These are phyloP conservation scores for Tylopilus felleus DNA, from an alignment of 768 basidiomycete species.

Conservation along the genomic window DNA sequence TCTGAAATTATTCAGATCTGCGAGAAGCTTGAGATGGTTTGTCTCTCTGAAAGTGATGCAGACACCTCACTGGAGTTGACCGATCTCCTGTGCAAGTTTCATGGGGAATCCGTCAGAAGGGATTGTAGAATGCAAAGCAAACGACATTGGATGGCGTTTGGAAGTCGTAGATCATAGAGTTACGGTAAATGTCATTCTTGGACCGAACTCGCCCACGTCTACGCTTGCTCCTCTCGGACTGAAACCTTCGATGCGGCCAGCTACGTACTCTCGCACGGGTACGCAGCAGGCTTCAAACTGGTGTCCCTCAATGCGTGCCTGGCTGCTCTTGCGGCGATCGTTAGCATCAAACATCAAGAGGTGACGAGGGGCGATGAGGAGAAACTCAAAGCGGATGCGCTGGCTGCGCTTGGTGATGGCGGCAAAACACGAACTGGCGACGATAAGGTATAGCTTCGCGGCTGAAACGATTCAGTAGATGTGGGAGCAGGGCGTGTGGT, in stretches of 20 bases:
- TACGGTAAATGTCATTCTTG: no score
- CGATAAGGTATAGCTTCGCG: constrained; percentile 4
- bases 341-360: constrained; percentile 59
- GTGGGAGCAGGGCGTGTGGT: no score
- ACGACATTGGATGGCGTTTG: no score
- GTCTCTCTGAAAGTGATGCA: no score
- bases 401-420: neutral
- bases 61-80: no score
- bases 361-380: constrained; percentile 57
- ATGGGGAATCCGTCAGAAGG: no score
- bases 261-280: constrained; percentile 48
- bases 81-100: no score
- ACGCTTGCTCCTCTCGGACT: constrained; percentile 36
- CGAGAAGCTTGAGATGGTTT: no score
- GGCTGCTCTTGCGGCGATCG: constrained; percentile 50
- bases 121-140: no score
- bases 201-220: no score
- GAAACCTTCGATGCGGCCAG: constrained; percentile 33
- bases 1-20: no score
- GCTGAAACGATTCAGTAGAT: neutral
- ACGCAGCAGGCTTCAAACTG: constrained; percentile 54
- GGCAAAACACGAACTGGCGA: neutral
- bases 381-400: constrained; percentile 42
- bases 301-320: constrained; percentile 61
- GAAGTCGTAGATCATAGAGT: no score